Conservation (phyloP, 768 basidiomycete species). For the Dictyophora rubrovolvata region DNA sequence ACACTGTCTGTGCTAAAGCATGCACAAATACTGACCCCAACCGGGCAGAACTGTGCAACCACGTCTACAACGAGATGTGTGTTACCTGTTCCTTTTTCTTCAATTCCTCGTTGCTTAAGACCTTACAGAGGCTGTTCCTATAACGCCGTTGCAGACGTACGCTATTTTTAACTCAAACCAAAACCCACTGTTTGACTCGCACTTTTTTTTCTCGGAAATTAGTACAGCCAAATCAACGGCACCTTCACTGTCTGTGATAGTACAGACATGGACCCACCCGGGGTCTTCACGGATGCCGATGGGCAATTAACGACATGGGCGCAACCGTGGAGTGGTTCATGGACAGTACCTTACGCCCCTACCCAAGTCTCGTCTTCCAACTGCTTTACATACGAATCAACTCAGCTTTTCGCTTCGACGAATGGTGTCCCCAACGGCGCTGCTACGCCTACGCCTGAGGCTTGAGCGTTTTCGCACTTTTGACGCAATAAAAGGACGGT, state of each 20-base stretch:
- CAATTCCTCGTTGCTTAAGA: background rate
- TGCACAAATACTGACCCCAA: constrained; percentile 13
- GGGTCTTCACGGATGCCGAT: constrained; percentile 9
- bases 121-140: constrained; percentile 8
- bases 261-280: constrained; percentile 11
- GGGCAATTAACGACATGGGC: constrained; percentile 8
- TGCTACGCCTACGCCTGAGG: background rate
- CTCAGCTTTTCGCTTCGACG: constrained; percentile 3
- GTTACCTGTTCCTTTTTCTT: background rate
- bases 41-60: constrained; percentile 10
- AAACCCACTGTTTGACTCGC: background rate
- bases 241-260: constrained; percentile 12
- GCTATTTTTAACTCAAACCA: background rate
- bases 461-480: too few relatives aligned
- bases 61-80: constrained; percentile 12
- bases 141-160: constrained; percentile 11
- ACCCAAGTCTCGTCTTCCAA: constrained; percentile 8
- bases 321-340: constrained; percentile 7
- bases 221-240: constrained; percentile 11
- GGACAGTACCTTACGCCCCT: constrained; percentile 8
- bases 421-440: background rate
- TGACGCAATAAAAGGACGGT: too few relatives aligned
- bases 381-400: constrained; percentile 9
- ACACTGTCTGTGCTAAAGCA: constrained; percentile 13
- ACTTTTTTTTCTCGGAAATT: background rate